Base-by-base conservation (phyloP, 2,329 filamentous ascomycete species). In the Bertia moriformis region DNA sequence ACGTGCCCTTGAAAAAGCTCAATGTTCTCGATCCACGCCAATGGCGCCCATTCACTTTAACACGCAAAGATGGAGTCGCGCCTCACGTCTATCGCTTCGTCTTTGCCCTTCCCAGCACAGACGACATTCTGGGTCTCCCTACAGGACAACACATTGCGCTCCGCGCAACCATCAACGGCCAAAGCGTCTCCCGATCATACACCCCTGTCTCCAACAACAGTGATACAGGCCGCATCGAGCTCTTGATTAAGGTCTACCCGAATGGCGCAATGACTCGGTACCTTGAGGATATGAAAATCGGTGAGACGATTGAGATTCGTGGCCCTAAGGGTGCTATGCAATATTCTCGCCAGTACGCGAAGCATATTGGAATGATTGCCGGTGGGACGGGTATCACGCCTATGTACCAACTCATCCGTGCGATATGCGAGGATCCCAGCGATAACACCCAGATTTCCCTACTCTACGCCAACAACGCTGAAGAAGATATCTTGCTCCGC, bases 371-470 rank as follows among this genome's bases (percentile, higher is more conserved):
- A 29, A 68, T 89, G 47, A 73, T 98, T 45, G 86, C 89, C n/a
- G 91, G 91, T 51, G 91, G 91, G 47, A 96, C 91, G 4, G 91
- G 91, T 44, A 93, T 98, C 60, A 91, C 91, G 12, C 91, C 91
- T 49, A 96, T 96, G 89, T 96, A 84, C 71, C 91, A 98, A 69
- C 78, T 98, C 36, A 69, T 77, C 47, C 85, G 86, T 45, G 73
- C 79, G 55, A 94, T 98, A 65, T 93, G 96, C 78, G 86, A 81
- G 63, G 93, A 95, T 73, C 86, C 89, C 43, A 75, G 84, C 33
- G 91, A 98, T 67, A 89, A 91, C 75, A 98, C 91, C 51, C 93
- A 94, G 69, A 87, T 98, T 32, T 96, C 89, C 4, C 77, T 98
- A 19, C 73, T 98, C 27, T 95, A 89, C 55, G 91, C 86, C 49